Conservation (phyloP, 331 rosid genomes). For the Phaseolus coccineus region DNA sequence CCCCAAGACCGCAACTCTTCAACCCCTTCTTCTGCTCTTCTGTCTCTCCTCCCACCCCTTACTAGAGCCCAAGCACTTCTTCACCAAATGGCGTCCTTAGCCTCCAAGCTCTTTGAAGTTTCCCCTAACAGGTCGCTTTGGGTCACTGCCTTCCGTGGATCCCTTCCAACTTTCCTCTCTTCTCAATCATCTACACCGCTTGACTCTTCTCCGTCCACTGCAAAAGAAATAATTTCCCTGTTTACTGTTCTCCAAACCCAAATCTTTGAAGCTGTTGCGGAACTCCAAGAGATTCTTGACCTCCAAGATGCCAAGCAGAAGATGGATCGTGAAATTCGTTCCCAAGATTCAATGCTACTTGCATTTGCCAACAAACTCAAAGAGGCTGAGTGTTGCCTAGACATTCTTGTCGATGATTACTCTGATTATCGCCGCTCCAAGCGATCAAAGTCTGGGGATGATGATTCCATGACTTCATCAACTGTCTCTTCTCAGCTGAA, state of each 20-base stretch:
- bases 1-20: conserved; percentile 36
- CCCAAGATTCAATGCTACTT: conserved; percentile 65
- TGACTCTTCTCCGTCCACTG: conserved; percentile 64
- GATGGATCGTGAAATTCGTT: conserved; percentile 62
- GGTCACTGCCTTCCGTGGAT: conserved; percentile 80
- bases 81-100: conserved; percentile 76
- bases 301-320: conserved; percentile 84
- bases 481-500: conserved; percentile 75
- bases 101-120: conserved; percentile 76
- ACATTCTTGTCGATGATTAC: conserved; percentile 86
- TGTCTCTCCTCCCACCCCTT: conserved; percentile 89
- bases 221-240: conserved; percentile 74
- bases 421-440: conserved; percentile 70
- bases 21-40: conserved; percentile 67
- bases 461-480: conserved; percentile 57
- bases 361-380: conserved; percentile 81
- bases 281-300: conserved; percentile 92
- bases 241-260: conserved; percentile 79
- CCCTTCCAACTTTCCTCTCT: conserved; percentile 80
- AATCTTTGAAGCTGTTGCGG: conserved; percentile 83
- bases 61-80: conserved; percentile 89
- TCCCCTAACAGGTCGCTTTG: conserved; percentile 80
- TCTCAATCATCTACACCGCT: conserved; percentile 56
- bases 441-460: conserved; percentile 58
- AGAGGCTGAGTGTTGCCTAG: conserved; percentile 86